These are phyloP conservation scores for Cantharellus anzutake DNA, from an alignment of 768 basidiomycete genomes.

Conservation along the genomic window DNA sequence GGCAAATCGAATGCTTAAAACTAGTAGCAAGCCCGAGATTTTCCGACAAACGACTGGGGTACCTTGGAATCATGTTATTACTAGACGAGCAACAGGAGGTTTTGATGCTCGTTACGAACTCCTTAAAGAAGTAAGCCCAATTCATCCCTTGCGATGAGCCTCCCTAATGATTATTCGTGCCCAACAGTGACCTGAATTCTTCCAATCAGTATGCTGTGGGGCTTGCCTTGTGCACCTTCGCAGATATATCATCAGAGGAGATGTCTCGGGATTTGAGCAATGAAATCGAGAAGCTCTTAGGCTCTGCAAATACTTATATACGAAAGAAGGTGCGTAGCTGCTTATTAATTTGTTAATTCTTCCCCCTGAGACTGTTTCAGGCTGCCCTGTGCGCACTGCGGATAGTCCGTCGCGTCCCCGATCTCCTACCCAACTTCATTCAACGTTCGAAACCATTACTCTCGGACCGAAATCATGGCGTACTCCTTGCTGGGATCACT, in stretches of 20 bases:
- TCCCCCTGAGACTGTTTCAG: conserved; percentile 22
- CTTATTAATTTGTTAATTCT: background rate
- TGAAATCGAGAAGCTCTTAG: conserved; percentile 92
- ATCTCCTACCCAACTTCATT: conserved; percentile 83
- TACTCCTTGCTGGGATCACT: conserved; percentile 83
- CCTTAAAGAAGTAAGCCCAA: conserved; percentile 74
- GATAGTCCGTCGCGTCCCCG: conserved; percentile 89
- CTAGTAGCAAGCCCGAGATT: conserved; percentile 90
- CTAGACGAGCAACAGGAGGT: conserved; percentile 98
- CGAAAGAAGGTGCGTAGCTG: conserved; percentile 69
- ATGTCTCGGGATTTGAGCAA: conserved; percentile 98
- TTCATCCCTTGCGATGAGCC: background rate
- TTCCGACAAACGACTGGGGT: conserved; percentile 89
- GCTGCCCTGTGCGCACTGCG: conserved; percentile 89
- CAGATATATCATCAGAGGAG: conserved; percentile 97
- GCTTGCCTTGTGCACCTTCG: conserved; percentile 91
- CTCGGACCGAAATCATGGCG: conserved; percentile 92
- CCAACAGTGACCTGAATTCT: conserved; percentile 88
- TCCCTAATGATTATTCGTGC: background rate
- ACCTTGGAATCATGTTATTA: conserved; percentile 93
- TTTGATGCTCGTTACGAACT: conserved; percentile 91
- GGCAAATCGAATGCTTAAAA: conserved; percentile 94
- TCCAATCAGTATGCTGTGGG: conserved; percentile 98
- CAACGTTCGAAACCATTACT: conserved; percentile 76
- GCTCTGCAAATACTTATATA: conserved; percentile 96